Percentiles rank a stretch among this genome's conserved stretches.
Evolutionary conservation across 139 green algal species (phyloP).

Genomic region (Chlamydomonas sp.): DNA sequence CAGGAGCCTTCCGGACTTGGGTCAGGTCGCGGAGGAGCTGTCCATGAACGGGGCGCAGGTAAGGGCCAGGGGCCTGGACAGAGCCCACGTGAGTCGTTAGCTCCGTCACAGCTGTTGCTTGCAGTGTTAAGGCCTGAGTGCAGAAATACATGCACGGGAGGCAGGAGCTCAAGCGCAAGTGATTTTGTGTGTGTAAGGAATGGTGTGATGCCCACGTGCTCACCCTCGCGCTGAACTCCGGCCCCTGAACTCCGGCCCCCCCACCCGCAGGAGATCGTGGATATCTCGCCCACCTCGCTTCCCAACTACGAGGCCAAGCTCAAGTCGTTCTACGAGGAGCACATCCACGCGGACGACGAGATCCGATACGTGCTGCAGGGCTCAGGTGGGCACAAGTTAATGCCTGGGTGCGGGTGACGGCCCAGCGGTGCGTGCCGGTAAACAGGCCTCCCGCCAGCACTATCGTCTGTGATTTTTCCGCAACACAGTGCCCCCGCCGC

Average conservation of each 20-base stretch:
- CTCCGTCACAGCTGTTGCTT: no score
- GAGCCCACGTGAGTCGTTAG: no score
- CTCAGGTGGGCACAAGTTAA: constrained; percentile 22
- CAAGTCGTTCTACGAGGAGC: constrained; percentile 96
- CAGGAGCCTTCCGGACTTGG: no score
- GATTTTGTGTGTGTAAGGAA: no score
- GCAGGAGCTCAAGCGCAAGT: no score
- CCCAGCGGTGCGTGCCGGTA: neutral
- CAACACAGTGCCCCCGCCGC: neutral
- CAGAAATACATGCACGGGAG: no score
- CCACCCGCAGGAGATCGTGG: constrained; percentile 79
- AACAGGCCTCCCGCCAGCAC: neutral
- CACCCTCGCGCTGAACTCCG: neutral
- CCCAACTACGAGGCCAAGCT: constrained; percentile 92
- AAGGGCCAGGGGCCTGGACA: no score
- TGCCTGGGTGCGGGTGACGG: neutral
- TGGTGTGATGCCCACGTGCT: no score
- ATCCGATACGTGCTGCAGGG: constrained; percentile 82
- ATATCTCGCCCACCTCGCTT: constrained; percentile 77
- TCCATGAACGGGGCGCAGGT: no score
- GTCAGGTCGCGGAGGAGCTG: no score
- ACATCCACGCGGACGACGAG: constrained; percentile 96
- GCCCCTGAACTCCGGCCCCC: neutral
- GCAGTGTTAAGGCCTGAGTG: neutral
- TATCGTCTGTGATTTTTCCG: neutral